Conservation (phyloP, 2,329 filamentous ascomycete genomes). For the Pestalotiopsis sp. region DNA sequence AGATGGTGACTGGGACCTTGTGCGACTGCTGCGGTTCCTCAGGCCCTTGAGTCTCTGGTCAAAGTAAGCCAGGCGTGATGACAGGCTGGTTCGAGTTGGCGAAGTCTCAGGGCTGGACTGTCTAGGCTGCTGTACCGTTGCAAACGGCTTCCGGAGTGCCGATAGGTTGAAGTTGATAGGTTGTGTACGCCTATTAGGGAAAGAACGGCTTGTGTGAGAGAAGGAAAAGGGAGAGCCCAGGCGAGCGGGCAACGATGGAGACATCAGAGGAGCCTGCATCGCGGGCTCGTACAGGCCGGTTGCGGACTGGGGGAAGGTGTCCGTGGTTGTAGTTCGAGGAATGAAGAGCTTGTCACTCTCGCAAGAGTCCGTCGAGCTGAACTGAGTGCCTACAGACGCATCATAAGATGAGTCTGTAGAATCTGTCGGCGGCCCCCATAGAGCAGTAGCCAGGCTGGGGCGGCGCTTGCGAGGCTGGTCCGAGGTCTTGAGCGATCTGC, state of each 20-base stretch:
- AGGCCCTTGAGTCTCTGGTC: conserved; percentile 60
- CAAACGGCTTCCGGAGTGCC: conserved; percentile 53
- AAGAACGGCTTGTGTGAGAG: conserved; percentile 56
- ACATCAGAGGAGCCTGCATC: not conserved
- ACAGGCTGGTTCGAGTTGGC: conserved; percentile 43
- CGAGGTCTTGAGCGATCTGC: conserved; percentile 53
- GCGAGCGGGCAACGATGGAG: conserved; percentile 45
- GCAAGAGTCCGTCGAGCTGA: conserved; percentile 13
- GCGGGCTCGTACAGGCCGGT: conserved; percentile 15
- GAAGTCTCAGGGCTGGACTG: conserved; percentile 37
- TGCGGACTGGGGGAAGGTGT: conserved; percentile 19
- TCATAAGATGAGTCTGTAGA: not conserved
- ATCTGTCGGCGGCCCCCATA: conserved; percentile 52
- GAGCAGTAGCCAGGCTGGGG: conserved; percentile 56
- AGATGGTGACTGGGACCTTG: conserved; percentile 53
- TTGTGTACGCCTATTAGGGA: conserved; percentile 59
- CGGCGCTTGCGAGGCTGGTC: conserved; percentile 52
- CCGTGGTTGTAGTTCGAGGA: conserved; percentile 9
- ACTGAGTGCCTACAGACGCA: not conserved
- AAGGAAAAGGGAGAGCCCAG: conserved; percentile 63
- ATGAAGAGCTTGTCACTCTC: conserved; percentile 14
- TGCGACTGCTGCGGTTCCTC: conserved; percentile 44
- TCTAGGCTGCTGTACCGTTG: conserved; percentile 55
- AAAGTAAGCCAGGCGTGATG: conserved; percentile 58
- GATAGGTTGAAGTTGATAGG: conserved; percentile 47